Conservation (phyloP, 2,329 filamentous ascomycete species). For the Ophiostoma ulmi region DNA sequence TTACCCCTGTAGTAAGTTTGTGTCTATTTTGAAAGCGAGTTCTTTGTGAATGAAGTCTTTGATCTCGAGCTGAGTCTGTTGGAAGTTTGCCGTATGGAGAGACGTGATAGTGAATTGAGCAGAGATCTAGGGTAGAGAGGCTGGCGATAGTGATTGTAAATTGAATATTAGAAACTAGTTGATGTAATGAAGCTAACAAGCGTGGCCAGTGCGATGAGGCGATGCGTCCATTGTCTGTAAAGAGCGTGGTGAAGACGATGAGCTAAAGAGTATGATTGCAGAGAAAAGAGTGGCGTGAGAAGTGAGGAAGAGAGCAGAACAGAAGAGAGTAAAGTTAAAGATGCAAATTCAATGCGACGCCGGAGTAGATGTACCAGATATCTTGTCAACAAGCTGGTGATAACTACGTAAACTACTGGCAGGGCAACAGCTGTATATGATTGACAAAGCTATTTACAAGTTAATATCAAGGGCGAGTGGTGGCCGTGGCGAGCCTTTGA, state of each 20-base stretch:
- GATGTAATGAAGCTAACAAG: not conserved
- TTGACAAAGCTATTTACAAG: not conserved
- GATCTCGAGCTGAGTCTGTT: not conserved
- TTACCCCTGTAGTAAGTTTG: not conserved
- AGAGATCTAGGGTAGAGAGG: not conserved
- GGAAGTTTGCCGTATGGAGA: not conserved
- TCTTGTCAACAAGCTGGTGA: not conserved
- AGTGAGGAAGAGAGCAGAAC: not conserved
- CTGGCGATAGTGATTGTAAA: not conserved
- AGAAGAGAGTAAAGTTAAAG: not conserved
- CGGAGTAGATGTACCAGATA: not conserved
- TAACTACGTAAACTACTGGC: not conserved
- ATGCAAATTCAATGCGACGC: not conserved
- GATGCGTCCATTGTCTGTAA: constrained; percentile 9
- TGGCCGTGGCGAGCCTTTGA: not conserved
- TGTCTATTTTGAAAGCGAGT: constrained; percentile 12
- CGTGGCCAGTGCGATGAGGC: not conserved
- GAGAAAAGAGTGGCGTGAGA: not conserved
- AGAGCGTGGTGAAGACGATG: not conserved
- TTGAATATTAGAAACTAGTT: not conserved
- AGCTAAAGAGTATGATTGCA: not conserved
- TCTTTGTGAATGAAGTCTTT: not conserved
- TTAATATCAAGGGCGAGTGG: not conserved
- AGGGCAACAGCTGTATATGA: not conserved
- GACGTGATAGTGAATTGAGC: not conserved